Evolutionary conservation across 305 asterid species (phyloP).

Genomic region (Fraxinus greggii): DNA sequence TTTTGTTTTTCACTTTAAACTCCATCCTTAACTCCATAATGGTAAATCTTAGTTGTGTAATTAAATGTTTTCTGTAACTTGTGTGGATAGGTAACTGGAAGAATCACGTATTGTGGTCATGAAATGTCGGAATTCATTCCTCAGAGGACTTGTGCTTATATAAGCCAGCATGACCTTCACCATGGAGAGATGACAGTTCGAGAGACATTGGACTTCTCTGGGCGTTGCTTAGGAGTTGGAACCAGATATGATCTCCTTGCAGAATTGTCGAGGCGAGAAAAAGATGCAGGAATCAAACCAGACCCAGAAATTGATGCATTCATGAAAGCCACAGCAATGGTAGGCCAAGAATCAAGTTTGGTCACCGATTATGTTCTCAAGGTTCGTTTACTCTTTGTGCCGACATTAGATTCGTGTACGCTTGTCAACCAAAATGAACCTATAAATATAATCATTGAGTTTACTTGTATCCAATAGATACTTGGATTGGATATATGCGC

Average conservation of each 20-base stretch:
- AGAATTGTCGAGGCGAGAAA: constrained; percentile 44
- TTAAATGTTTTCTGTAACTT: background rate
- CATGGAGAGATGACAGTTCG: constrained; percentile 52
- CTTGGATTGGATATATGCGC: constrained; percentile 43
- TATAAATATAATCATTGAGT: background rate
- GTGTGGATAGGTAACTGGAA: constrained; percentile 34
- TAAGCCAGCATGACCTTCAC: constrained; percentile 49
- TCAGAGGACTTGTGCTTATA: constrained; percentile 44
- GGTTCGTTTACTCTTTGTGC: constrained; percentile 24
- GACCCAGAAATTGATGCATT: constrained; percentile 48
- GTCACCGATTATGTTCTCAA: constrained; percentile 45
- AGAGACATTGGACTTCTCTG: constrained; percentile 40
- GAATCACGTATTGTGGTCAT: constrained; percentile 43
- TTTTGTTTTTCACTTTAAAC: background rate
- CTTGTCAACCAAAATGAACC: background rate
- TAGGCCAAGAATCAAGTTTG: constrained; percentile 41
- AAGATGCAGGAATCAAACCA: constrained; percentile 43
- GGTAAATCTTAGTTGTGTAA: background rate
- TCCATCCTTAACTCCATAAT: background rate
- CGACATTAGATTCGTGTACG: background rate
- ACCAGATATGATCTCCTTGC: constrained; percentile 41
- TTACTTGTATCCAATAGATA: constrained; percentile 19
- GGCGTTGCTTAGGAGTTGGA: constrained; percentile 50
- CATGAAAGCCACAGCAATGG: constrained; percentile 47
- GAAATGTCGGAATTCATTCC: constrained; percentile 46